These are phyloP conservation scores for Haplographium delicatum DNA, from an alignment of 495 filamentous ascomycete species.

Conservation along the genomic window DNA sequence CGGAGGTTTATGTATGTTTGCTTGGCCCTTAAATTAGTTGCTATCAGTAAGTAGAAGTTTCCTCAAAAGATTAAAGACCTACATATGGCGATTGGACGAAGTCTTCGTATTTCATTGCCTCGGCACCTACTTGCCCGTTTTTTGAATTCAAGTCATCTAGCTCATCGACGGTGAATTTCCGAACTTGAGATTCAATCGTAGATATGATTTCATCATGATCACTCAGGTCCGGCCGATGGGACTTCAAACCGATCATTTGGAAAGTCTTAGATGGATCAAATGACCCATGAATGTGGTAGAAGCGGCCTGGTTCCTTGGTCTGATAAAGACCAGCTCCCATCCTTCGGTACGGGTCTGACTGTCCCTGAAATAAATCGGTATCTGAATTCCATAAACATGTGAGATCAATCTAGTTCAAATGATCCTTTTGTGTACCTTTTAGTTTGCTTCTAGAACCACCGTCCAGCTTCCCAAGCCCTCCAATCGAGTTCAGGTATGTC, in stretches of 20 bases:
- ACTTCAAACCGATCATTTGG: slow-evolving; percentile 65
- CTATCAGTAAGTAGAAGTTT: background rate
- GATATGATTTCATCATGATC: slow-evolving; percentile 62
- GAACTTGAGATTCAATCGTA: slow-evolving; percentile 60
- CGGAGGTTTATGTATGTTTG: slow-evolving; percentile 36
- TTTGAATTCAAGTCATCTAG: slow-evolving; percentile 60
- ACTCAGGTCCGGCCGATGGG: slow-evolving; percentile 55
- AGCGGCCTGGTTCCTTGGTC: slow-evolving; percentile 58
- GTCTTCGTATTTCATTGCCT: slow-evolving; percentile 58
- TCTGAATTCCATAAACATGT: slow-evolving; percentile 37
- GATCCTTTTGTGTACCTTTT: background rate
- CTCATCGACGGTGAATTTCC: slow-evolving; percentile 54
- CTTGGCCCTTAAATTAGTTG: slow-evolving; percentile 36
- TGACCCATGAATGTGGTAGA: slow-evolving; percentile 76
- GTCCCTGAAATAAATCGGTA: slow-evolving; percentile 63
- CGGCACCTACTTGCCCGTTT: slow-evolving; percentile 60
- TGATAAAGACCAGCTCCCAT: slow-evolving; percentile 72
- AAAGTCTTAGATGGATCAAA: slow-evolving; percentile 63
- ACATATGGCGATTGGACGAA: slow-evolving; percentile 59
- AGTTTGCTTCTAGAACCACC: background rate
- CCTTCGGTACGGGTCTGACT: slow-evolving; percentile 67
- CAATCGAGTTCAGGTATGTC: slow-evolving; percentile 7
- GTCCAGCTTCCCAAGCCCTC: slow-evolving; percentile 3
- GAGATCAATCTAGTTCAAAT: slow-evolving; percentile 20
- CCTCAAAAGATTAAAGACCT: slow-evolving; percentile 16